These are phyloP conservation scores for Schizopora paradoxa DNA, from an alignment of 1,284 basidiomycete species.

Conservation along the genomic window DNA sequence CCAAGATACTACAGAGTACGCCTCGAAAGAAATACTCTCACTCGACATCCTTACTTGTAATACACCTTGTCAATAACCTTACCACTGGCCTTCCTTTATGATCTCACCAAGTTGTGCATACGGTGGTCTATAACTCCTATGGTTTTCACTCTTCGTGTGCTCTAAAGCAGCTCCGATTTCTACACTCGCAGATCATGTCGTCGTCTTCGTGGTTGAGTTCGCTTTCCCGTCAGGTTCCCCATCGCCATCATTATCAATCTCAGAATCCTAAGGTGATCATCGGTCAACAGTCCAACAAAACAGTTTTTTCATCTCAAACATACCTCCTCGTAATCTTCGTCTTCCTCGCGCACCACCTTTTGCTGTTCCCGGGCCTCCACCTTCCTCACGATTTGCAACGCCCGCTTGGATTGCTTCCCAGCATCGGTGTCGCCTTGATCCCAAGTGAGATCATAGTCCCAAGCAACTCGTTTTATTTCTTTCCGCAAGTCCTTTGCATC, in stretches of 20 bases:
- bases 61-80: too few relatives aligned
- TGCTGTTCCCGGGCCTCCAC: slow-evolving; percentile 11
- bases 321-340: slow-evolving; percentile 6
- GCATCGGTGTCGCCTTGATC: slow-evolving; percentile 15
- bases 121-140: too few relatives aligned
- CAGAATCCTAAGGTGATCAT: neutral
- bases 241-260: slow-evolving; percentile 14
- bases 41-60: too few relatives aligned
- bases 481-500: slow-evolving; percentile 46
- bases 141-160: too few relatives aligned
- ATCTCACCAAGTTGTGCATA: too few relatives aligned
- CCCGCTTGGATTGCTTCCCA: slow-evolving; percentile 4
- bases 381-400: slow-evolving; percentile 13
- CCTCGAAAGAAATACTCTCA: too few relatives aligned
- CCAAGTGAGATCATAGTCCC: slow-evolving; percentile 46
- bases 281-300: neutral
- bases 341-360: slow-evolving; percentile 1
- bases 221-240: slow-evolving; percentile 7
- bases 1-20: too few relatives aligned
- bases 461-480: slow-evolving; percentile 54
- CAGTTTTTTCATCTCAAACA: neutral
- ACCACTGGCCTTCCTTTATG: too few relatives aligned
- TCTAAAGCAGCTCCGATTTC: too few relatives aligned
- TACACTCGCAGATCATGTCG: too few relatives aligned
- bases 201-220: too few relatives aligned